Conservation (phyloP, 495 filamentous ascomycete genomes). For the Aspergillus nidulans region DNA sequence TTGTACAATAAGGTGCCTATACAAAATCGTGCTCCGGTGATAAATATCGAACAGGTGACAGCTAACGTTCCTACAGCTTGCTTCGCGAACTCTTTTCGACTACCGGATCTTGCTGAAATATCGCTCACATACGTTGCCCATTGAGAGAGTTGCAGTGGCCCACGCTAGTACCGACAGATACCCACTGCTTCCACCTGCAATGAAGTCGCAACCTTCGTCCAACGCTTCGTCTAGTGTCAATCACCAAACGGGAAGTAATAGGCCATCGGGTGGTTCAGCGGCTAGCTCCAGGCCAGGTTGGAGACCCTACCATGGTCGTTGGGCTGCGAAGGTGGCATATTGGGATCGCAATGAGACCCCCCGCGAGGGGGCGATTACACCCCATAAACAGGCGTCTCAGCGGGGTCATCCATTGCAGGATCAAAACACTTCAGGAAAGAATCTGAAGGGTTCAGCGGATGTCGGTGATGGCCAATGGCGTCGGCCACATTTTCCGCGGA, state of each 20-base stretch:
- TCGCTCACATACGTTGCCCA: not conserved
- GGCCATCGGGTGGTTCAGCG: not conserved
- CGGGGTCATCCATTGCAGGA: not conserved
- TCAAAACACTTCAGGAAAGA: not conserved
- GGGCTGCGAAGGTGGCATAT: conserved; percentile 11
- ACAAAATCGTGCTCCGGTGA: not conserved
- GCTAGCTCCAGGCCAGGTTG: conserved; percentile 4
- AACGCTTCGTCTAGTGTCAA: conserved; percentile 3
- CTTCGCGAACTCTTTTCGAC: not conserved
- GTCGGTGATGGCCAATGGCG: not conserved
- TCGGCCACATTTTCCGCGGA: not conserved
- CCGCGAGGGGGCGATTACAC: not conserved
- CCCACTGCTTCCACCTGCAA: not conserved
- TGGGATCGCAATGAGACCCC: not conserved
- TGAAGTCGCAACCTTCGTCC: conserved; percentile 5
- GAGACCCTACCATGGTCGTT: conserved; percentile 19
- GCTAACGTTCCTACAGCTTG: conserved; percentile 9
- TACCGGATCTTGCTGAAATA: not conserved
- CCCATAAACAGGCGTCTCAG: not conserved
- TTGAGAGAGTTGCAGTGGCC: not conserved
- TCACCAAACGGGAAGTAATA: not conserved
- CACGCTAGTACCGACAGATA: not conserved
- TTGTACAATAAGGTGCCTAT: conserved; percentile 14
- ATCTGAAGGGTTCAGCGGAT: not conserved
- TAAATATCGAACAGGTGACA: not conserved